phyloP scores from a whole-genome alignment of 139 green algal species.

The Desmodesmus armatus region DNA sequence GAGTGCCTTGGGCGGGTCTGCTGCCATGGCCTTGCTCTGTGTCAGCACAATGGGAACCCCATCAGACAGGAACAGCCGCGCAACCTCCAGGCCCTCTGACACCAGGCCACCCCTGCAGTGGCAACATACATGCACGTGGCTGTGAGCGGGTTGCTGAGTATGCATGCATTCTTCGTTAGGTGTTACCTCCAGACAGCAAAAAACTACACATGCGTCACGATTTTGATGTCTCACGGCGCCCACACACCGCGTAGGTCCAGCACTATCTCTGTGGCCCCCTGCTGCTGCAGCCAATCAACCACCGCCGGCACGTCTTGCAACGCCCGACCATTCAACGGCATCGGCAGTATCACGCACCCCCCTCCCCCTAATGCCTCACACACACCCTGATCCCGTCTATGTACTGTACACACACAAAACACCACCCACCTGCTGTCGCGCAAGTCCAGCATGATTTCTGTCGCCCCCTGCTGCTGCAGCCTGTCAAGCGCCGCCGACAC shows the following conservation, averaged over 20 bases:
- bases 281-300: too few relatives aligned
- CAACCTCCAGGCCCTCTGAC: constrained; percentile 90
- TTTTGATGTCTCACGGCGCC: constrained; percentile 83
- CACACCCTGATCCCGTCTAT: too few relatives aligned
- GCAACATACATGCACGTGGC: too few relatives aligned
- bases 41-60: constrained; percentile 80
- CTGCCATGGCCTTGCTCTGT: constrained; percentile 51
- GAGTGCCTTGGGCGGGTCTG: constrained; percentile 37
- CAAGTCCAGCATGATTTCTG: constrained; percentile 90
- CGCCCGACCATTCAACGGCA: too few relatives aligned
- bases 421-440: constrained; percentile 88
- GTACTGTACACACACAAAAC: too few relatives aligned
- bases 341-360: too few relatives aligned
- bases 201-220: too few relatives aligned
- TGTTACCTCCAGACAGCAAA: too few relatives aligned
- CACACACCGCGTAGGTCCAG: constrained; percentile 72
- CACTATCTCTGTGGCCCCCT: neutral
- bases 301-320: too few relatives aligned
- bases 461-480: constrained; percentile 59
- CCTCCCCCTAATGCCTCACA: too few relatives aligned
- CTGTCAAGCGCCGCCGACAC: constrained; percentile 71
- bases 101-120: constrained; percentile 72
- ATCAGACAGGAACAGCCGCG: constrained; percentile 85
- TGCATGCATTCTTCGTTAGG: too few relatives aligned
- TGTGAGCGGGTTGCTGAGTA: too few relatives aligned